These are phyloP conservation scores for Deuterostichococcus epilithicus DNA, from an alignment of 139 green algal species.

Conservation along the genomic window DNA sequence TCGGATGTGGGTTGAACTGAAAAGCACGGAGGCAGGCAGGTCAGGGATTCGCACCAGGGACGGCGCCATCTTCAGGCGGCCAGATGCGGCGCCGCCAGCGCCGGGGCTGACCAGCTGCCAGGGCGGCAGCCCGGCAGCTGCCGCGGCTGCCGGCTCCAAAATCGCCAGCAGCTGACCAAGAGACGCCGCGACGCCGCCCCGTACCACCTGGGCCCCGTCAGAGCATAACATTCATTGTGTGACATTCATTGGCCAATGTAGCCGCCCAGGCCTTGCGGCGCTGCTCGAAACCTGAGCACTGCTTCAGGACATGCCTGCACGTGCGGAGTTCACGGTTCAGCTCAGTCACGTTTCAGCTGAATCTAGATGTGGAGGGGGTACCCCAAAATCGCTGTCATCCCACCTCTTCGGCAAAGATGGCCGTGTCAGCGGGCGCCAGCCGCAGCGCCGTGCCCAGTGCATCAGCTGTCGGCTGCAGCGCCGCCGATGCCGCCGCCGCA, in stretches of 20 bases:
- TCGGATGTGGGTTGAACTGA: too few relatives aligned
- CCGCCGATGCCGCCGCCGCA: conserved; percentile 6
- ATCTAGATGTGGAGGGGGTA: too few relatives aligned
- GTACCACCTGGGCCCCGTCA: conserved; percentile 59
- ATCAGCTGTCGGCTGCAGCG: conserved; percentile 41
- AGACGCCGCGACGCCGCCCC: conserved; percentile 48
- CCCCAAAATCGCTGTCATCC: too few relatives aligned
- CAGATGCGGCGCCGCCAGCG: conserved; percentile 5
- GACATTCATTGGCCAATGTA: too few relatives aligned
- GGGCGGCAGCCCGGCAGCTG: conserved; percentile 31
- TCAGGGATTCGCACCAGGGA: conserved; percentile 35
- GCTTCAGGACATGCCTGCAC: too few relatives aligned
- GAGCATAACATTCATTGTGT: too few relatives aligned
- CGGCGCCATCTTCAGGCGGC: conserved; percentile 41
- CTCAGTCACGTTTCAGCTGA: too few relatives aligned
- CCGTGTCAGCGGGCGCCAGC: conserved; percentile 5
- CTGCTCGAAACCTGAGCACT: too few relatives aligned
- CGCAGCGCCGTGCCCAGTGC: conserved; percentile 48
- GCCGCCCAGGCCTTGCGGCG: too few relatives aligned
- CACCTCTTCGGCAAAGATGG: conserved; percentile 27
- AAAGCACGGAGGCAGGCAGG: background rate
- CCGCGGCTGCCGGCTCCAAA: conserved; percentile 47
- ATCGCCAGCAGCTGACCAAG: conserved; percentile 57
- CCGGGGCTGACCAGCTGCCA: conserved; percentile 60
- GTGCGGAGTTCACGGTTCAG: too few relatives aligned